phyloP scores from a whole-genome alignment of 768 basidiomycete species.

The Lactarius vividus region DNA sequence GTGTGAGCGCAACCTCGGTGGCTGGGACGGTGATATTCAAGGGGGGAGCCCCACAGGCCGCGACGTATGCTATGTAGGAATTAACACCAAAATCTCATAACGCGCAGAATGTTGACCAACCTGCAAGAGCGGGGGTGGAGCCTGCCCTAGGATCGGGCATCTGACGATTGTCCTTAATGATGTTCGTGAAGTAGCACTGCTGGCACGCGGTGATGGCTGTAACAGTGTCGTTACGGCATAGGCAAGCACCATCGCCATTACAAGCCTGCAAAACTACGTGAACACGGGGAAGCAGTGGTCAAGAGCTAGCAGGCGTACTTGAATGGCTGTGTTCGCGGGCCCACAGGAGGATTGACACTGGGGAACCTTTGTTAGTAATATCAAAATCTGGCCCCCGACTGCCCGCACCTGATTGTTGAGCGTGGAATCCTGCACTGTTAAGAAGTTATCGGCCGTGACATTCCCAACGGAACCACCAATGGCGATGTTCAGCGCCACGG shows the following conservation, averaged over 20 bases:
- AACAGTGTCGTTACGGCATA: conserved; percentile 49
- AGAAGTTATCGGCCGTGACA: conserved; percentile 45
- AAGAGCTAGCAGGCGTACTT: conserved; percentile 26
- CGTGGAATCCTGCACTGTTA: conserved; percentile 38
- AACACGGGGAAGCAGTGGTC: not conserved
- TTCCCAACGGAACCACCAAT: conserved; percentile 38
- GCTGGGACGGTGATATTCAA: conserved; percentile 41
- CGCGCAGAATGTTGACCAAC: conserved; percentile 38
- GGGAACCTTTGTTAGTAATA: conserved; percentile 31
- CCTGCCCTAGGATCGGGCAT: conserved; percentile 55
- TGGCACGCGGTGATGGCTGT: conserved; percentile 51
- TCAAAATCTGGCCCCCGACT: not conserved
- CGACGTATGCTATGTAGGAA: conserved; percentile 48
- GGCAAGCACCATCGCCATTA: conserved; percentile 45
- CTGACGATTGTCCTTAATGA: conserved; percentile 50
- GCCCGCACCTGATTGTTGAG: conserved; percentile 34
- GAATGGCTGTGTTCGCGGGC: conserved; percentile 30
- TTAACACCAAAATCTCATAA: not conserved
- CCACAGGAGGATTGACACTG: conserved; percentile 36
- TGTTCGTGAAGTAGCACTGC: conserved; percentile 60
- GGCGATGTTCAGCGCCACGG: conserved; percentile 48
- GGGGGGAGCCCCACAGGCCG: conserved; percentile 40
- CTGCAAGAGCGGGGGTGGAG: conserved; percentile 53
- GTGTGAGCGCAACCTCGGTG: conserved; percentile 40
- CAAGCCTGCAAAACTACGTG: conserved; percentile 40